These are phyloP conservation scores for Cadophora sp. DNA, from an alignment of 2,329 filamentous ascomycete genomes.

Conservation along the genomic window DNA sequence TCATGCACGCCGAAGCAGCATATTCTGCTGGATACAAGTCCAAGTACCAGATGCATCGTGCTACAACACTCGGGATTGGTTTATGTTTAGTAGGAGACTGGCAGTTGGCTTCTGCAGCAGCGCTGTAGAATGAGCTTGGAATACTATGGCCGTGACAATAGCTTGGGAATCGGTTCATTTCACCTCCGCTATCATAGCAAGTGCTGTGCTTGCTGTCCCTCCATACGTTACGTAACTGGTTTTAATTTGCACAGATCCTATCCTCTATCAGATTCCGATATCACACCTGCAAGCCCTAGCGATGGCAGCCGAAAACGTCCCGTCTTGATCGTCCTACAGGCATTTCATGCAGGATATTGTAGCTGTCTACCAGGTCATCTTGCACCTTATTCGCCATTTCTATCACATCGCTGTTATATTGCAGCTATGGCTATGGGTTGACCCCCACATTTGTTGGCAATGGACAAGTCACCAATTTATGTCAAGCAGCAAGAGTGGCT, in stretches of 20 bases:
- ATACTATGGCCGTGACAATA: background rate
- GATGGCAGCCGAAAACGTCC: conserved; percentile 1
- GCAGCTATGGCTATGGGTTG: background rate
- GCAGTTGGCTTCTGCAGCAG: background rate
- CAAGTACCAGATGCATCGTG: background rate
- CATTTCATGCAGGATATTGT: conserved; percentile 1
- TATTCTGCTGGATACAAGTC: background rate
- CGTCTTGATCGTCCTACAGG: background rate
- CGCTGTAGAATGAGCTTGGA: background rate
- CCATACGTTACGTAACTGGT: background rate
- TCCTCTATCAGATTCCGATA: background rate
- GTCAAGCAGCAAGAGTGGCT: background rate
- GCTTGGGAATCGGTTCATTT: background rate
- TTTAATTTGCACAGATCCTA: background rate
- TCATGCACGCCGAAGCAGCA: too few relatives aligned
- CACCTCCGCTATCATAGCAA: background rate
- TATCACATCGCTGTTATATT: background rate
- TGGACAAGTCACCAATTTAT: background rate
- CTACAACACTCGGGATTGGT: background rate
- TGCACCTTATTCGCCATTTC: background rate
- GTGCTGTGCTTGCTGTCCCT: background rate
- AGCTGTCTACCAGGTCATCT: background rate
- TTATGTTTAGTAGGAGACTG: background rate
- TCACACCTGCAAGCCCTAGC: background rate
- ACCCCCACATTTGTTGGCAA: background rate